Conservation (phyloP, 2,329 filamentous ascomycete species). For the Fusarium caatingaense region DNA sequence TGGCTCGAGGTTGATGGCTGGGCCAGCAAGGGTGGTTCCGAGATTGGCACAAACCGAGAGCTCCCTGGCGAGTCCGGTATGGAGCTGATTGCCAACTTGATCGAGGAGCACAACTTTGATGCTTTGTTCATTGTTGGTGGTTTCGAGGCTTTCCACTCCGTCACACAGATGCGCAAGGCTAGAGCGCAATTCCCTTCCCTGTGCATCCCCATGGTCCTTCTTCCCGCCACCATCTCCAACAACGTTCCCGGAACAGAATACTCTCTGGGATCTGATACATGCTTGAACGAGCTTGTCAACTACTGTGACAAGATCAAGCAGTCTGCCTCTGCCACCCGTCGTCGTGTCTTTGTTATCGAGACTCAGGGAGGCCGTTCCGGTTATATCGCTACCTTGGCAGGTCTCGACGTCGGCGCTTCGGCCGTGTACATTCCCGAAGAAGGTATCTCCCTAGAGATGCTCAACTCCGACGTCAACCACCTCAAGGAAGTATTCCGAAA, state of each 20-base stretch:
- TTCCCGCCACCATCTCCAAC: slow-evolving; percentile 98
- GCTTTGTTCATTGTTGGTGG: slow-evolving; percentile 92
- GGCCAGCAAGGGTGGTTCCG: slow-evolving; percentile 96
- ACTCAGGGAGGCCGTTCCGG: slow-evolving; percentile 95
- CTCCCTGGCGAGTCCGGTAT: slow-evolving; percentile 88
- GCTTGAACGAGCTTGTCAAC: slow-evolving; percentile 90
- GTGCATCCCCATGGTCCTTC: slow-evolving; percentile 89
- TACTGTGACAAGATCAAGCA: slow-evolving; percentile 99
- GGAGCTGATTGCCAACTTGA: slow-evolving; percentile 82
- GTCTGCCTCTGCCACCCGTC: slow-evolving; percentile 91
- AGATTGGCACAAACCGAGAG: slow-evolving; percentile 97
- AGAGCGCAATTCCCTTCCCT: slow-evolving; percentile 83
- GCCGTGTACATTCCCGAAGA: slow-evolving; percentile 98
- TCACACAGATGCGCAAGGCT: slow-evolving; percentile 87
- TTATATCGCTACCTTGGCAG: slow-evolving; percentile 91
- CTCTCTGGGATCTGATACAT: slow-evolving; percentile 95
- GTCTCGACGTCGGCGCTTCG: slow-evolving; percentile 88
- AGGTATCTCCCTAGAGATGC: slow-evolving; percentile 92
- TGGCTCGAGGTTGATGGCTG: slow-evolving; percentile 97
- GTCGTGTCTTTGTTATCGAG: slow-evolving; percentile 96
- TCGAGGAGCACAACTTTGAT: slow-evolving; percentile 89
- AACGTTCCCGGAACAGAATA: slow-evolving; percentile 98
- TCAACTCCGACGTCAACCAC: slow-evolving; percentile 89
- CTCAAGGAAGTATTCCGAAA: slow-evolving; percentile 85
- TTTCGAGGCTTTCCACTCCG: slow-evolving; percentile 94